Conservation (phyloP, 768 basidiomycete species). For the Psilocybe azurescens region DNA sequence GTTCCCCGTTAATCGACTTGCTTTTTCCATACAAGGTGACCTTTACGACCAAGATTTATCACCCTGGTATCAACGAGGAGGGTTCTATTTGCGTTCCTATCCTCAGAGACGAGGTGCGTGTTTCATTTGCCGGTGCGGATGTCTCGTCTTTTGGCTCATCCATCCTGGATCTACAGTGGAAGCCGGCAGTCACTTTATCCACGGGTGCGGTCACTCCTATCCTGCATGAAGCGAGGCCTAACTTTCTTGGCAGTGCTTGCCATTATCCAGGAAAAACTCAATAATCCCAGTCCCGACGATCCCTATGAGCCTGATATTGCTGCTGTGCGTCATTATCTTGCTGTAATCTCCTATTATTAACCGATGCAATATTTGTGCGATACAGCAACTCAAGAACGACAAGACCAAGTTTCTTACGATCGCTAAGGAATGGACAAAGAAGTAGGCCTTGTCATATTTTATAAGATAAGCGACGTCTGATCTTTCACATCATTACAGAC, state of each 20-base stretch:
- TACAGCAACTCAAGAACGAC: constrained; percentile 78
- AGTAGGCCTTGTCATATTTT: constrained; percentile 46
- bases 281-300: constrained; percentile 88
- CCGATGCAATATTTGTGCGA: constrained; percentile 4
- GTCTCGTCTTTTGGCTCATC: constrained; percentile 13
- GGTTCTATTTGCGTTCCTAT: constrained; percentile 86
- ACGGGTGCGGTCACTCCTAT: constrained; percentile 52
- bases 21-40: constrained; percentile 57
- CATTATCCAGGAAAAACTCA: constrained; percentile 83
- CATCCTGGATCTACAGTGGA: constrained; percentile 64
- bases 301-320: constrained; percentile 90
- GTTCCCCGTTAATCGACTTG: neutral
- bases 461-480: neutral
- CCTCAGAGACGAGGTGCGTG: constrained; percentile 78
- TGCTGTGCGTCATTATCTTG: constrained; percentile 52
- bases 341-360: neutral
- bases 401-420: constrained; percentile 72
- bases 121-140: constrained; percentile 10
- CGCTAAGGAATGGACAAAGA: constrained; percentile 88
- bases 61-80: constrained; percentile 91
- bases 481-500: neutral
- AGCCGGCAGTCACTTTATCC: constrained; percentile 76
- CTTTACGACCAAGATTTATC: constrained; percentile 88
- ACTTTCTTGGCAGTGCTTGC: constrained; percentile 58
- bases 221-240: constrained; percentile 5